A percentile compares a stretch with the other conserved stretches of the same genome.
Evolutionary conservation across 1,284 basidiomycete species (phyloP).

Genomic region (Trichosporon sp.): DNA sequence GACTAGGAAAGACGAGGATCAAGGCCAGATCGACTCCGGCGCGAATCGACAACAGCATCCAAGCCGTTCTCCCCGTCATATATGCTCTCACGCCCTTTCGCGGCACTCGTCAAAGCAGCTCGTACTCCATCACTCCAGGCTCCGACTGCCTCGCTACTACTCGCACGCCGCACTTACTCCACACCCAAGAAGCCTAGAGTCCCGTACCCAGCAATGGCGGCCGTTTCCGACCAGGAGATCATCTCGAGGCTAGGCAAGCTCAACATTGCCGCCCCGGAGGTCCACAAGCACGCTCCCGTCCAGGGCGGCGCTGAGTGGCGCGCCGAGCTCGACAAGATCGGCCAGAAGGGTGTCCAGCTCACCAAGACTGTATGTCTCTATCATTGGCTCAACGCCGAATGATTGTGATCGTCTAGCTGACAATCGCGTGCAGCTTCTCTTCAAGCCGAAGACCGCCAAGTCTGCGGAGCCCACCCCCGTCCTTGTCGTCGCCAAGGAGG

Average conservation of each 20-base stretch:
- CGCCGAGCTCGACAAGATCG: slow-evolving; percentile 39
- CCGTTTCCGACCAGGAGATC: slow-evolving; percentile 68
- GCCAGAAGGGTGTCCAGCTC: slow-evolving; percentile 29
- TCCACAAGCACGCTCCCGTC: slow-evolving; percentile 42
- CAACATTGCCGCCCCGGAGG: slow-evolving; percentile 35
- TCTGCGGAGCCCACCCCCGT: slow-evolving; percentile 75
- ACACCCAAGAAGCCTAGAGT: slow-evolving; percentile 7
- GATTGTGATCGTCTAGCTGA: background rate
- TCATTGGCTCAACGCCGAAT: background rate
- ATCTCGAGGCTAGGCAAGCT: slow-evolving; percentile 38
- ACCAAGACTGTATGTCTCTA: slow-evolving; percentile 43
- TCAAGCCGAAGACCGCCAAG: slow-evolving; percentile 66
- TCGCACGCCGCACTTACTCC: background rate
- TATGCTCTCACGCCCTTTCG: slow-evolving; percentile 20
- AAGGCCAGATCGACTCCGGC: background rate
- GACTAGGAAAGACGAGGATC: background rate
- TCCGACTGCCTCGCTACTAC: background rate
- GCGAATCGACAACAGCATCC: background rate
- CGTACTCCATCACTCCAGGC: background rate
- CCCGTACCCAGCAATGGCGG: slow-evolving; percentile 55
- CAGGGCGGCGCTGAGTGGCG: slow-evolving; percentile 43
- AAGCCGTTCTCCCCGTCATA: background rate
- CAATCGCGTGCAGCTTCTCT: slow-evolving; percentile 35
- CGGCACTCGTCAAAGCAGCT: slow-evolving; percentile 17
- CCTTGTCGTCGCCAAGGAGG: slow-evolving; percentile 76